Evolutionary conservation across 108 stramenopile genomes (phyloP).

Genomic region (Bacterosira constricta): DNA sequence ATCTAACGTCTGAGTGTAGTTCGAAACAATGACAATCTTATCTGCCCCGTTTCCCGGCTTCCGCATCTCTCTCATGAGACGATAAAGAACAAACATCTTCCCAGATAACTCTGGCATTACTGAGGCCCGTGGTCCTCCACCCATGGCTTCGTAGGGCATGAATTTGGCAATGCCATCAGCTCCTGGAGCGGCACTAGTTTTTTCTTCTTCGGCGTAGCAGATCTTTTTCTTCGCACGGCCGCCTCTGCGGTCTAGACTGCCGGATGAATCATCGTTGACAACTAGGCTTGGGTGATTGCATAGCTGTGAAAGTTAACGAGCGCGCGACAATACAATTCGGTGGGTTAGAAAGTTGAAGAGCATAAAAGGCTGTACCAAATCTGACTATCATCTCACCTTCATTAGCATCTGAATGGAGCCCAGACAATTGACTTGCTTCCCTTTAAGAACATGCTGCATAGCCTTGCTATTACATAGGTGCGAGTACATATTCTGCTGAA

Average conservation of each 20-base stretch:
- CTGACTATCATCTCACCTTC: constrained; percentile 71
- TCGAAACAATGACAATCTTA: constrained; percentile 95
- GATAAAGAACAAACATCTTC: constrained; percentile 93
- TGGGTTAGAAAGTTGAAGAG: no score
- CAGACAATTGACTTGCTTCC: constrained; percentile 96
- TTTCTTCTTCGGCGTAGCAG: constrained; percentile 77
- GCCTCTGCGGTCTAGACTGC: constrained; percentile 15
- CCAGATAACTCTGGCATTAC: constrained; percentile 89
- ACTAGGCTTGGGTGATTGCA: constrained; percentile 94
- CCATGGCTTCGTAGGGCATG: constrained; percentile 67
- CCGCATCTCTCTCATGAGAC: constrained; percentile 92
- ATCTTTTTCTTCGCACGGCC: constrained; percentile 66
- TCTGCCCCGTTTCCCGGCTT: constrained; percentile 81
- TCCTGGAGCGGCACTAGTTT: constrained; percentile 70
- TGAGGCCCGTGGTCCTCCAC: constrained; percentile 60
- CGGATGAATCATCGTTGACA: constrained; percentile 60
- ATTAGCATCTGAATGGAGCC: constrained; percentile 95
- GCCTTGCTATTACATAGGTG: constrained; percentile 90
- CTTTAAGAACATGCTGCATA: constrained; percentile 94
- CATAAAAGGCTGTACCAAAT: no score
- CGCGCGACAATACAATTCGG: no score
- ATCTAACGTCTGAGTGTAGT: constrained; percentile 97
- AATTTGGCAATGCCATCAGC: constrained; percentile 84
- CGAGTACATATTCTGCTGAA: constrained; percentile 96
- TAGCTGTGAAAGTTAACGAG: constrained; percentile 32